phyloP scores from a whole-genome alignment of 2,329 filamentous ascomycete genomes.

The Stagonosporopsis rhizophila region DNA sequence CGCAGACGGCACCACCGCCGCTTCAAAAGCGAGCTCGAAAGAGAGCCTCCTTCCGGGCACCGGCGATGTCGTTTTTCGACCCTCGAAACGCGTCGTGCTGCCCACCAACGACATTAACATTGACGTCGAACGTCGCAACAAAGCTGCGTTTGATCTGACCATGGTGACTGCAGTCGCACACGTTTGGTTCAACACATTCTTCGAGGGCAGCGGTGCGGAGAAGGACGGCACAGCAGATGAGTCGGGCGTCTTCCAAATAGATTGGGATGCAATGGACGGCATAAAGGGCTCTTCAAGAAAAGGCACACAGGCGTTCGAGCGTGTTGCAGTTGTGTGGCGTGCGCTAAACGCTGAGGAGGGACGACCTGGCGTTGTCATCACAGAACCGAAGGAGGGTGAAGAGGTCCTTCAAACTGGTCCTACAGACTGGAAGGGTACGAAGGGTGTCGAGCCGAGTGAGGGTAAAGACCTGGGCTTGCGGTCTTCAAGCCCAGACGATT shows the following conservation, averaged over 20 bases:
- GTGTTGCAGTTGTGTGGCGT: constrained; percentile 85
- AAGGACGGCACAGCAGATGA: constrained; percentile 69
- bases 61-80: constrained; percentile 80
- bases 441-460: constrained; percentile 50
- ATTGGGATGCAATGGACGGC: constrained; percentile 86
- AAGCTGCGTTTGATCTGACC: constrained; percentile 75
- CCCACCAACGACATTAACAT: constrained; percentile 89
- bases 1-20: constrained; percentile 24
- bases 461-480: constrained; percentile 74
- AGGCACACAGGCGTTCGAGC: constrained; percentile 81
- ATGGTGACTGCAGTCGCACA: constrained; percentile 94
- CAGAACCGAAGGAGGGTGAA: constrained; percentile 70
- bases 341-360: constrained; percentile 45
- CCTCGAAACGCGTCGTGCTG: constrained; percentile 71
- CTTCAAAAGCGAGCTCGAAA: constrained; percentile 25
- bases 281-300: constrained; percentile 89
- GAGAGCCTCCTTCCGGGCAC: constrained; percentile 59
- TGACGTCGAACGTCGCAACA: constrained; percentile 85
- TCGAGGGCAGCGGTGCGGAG: constrained; percentile 82
- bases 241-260: constrained; percentile 73
- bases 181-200: constrained; percentile 96
- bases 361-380: constrained; percentile 58
- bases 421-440: constrained; percentile 76
- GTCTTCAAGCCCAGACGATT: constrained; percentile 62
- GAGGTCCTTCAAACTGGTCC: constrained; percentile 73